Percentiles rank a stretch among this genome's conserved stretches.
Evolutionary conservation across 805 yeast genomes (phyloP).

Genomic region (Yarrowia sp.): DNA sequence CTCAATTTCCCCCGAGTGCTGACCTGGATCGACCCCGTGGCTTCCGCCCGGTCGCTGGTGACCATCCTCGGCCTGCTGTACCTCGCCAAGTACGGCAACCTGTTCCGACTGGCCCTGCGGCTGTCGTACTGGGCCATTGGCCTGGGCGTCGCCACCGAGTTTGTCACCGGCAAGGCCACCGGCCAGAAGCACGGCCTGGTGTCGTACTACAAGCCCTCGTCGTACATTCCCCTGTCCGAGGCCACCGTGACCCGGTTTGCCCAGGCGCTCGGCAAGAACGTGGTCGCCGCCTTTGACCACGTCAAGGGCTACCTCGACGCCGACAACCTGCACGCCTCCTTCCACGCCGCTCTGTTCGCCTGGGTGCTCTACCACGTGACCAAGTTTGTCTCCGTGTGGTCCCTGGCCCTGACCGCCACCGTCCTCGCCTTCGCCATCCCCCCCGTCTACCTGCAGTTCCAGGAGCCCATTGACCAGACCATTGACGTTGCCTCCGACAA

Average conservation of each 20-base stretch:
- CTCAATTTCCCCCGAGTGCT: slow-evolving; percentile 54
- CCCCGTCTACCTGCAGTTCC: slow-evolving; percentile 71
- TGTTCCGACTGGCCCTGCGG: slow-evolving; percentile 47
- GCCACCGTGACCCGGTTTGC: slow-evolving; percentile 55
- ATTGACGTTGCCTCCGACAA: slow-evolving; percentile 44
- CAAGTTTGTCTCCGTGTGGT: slow-evolving; percentile 75
- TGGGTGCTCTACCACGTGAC: slow-evolving; percentile 74
- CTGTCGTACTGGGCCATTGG: slow-evolving; percentile 64
- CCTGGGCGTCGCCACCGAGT: slow-evolving; percentile 76
- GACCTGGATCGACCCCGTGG: slow-evolving; percentile 78
- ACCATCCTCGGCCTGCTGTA: slow-evolving; percentile 65
- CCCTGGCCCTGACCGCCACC: slow-evolving; percentile 64
- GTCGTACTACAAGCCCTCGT: slow-evolving; percentile 74
- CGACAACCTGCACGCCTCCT: slow-evolving; percentile 72
- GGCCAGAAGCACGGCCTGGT: slow-evolving; percentile 76
- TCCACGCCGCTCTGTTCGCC: slow-evolving; percentile 71
- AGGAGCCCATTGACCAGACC: slow-evolving; percentile 73
- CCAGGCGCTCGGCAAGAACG: slow-evolving; percentile 46
- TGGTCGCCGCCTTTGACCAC: slow-evolving; percentile 46
- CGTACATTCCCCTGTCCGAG: slow-evolving; percentile 52
- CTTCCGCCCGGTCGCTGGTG: slow-evolving; percentile 69
- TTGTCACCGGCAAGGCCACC: slow-evolving; percentile 69
- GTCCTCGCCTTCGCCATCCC: slow-evolving; percentile 77
- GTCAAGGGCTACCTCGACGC: slow-evolving; percentile 57
- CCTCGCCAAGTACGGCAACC: slow-evolving; percentile 46